Base-by-base conservation (phyloP, 108 stramenopile genomes). In the Fistulifera pelliculosa region DNA sequence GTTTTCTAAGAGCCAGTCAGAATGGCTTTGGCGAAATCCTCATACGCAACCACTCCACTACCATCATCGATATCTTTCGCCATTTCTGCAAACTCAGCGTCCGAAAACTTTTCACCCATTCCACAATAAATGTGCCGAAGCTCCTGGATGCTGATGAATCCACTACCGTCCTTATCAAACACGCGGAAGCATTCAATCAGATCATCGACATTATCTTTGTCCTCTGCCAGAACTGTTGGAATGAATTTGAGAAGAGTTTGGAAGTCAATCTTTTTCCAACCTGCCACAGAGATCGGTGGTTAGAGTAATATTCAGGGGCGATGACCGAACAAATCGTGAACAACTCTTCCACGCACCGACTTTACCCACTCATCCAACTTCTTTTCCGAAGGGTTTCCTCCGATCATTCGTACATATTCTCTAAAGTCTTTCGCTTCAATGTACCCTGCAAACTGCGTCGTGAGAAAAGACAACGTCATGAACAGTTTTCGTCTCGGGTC, bases 71-170 rank as follows among this genome's bases (percentile, higher is more conserved):
- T 21, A 45, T 21, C 21, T 21, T 45, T 45, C 11, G 16, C 44
- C 44, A 45, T 21, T 45, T 45, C 44, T 21, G 16, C 44, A 6
- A 17, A 45, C 44, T 45, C 44, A 5, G 4, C 44, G 19, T 17
- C 19, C 44, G 44, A 45, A 11, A 45, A 45, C 44, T 45, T 45
- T 11, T 45, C 44, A 19, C 44, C 44, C 16, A 45, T 17, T 19
- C 21, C 21, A 21, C 19, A 19, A 6, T 19, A 45, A 45, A 45
- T 45, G 21, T 45, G 16, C 44, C 21, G 16, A 21, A 51, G 50
- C 24, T 51, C 50, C 25, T 23, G 24, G 5, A 27, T 51, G 5
- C 24, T 26, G 22, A 51, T 51, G 21, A 26, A 23, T 7, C 50
- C 50, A 22, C 5, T 4, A 17, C 50, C 50, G 44, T 45, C 44